A percentile compares a stretch with the other conserved stretches of the same genome.
These are phyloP conservation scores for Priceomyces castillae DNA, from an alignment of 805 yeast genomes.

Conservation along the genomic window DNA sequence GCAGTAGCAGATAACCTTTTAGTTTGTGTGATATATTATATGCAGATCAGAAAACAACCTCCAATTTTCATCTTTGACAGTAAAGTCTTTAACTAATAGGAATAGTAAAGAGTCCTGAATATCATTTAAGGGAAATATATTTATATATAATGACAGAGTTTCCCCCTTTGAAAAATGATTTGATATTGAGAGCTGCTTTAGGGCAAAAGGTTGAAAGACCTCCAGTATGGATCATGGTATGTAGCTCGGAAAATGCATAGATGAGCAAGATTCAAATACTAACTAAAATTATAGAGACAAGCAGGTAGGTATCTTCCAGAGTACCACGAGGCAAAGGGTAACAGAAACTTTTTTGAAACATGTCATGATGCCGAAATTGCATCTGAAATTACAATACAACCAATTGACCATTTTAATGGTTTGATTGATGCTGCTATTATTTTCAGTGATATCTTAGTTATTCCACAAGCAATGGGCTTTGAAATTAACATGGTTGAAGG, in stretches of 20 bases:
- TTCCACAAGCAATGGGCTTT: constrained; percentile 99
- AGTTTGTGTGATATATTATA: no score
- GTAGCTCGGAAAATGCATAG: constrained; percentile 14
- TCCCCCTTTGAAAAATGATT: constrained; percentile 82
- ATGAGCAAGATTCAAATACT: neutral
- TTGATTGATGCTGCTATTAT: constrained; percentile 95
- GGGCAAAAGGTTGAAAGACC: constrained; percentile 94
- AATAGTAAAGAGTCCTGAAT: no score
- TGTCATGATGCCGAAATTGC: constrained; percentile 95
- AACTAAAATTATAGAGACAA: constrained; percentile 56
- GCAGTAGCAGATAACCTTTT: no score
- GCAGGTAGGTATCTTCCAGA: constrained; percentile 95
- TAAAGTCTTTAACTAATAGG: no score
- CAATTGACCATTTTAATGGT: constrained; percentile 85
- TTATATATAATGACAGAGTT: constrained; percentile 43
- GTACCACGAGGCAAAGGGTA: constrained; percentile 84
- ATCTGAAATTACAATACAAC: constrained; percentile 91
- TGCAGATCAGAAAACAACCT: no score
- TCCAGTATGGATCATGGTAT: constrained; percentile 92
- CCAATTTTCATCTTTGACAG: no score
- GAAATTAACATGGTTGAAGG: constrained; percentile 91
- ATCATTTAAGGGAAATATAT: no score
- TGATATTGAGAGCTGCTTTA: constrained; percentile 85
- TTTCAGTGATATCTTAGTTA: constrained; percentile 90
- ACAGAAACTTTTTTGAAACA: constrained; percentile 88